Conservation (phyloP, 2,329 filamentous ascomycete species). For the Teratosphaeria destructans region DNA sequence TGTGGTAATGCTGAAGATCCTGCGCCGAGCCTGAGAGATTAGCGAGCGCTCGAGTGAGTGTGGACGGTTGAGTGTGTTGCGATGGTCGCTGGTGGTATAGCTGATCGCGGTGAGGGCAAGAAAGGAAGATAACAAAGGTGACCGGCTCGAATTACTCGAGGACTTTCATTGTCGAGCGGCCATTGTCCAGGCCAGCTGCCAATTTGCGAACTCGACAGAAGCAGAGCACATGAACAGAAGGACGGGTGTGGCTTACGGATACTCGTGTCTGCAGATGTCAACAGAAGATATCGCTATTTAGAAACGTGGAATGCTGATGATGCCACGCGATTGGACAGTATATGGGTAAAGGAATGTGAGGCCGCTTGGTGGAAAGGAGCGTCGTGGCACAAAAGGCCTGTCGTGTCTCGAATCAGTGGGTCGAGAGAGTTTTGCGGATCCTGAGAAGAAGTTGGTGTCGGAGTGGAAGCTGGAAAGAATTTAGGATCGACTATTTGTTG, state of each 20-base stretch:
- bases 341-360: not conserved
- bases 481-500: not conserved
- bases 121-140: not conserved
- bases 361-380: not conserved
- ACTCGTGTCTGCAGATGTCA: slow-evolving; percentile 1
- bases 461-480: not conserved
- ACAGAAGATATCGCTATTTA: slow-evolving; percentile 4
- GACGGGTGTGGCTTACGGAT: slow-evolving; percentile 1
- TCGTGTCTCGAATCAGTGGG: not conserved
- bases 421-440: slow-evolving; percentile 1
- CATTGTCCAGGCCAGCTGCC: slow-evolving; percentile 1
- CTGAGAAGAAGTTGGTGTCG: not conserved
- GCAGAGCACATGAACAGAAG: slow-evolving; percentile 3
- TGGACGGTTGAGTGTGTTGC: not conserved
- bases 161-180: not conserved
- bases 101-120: not conserved
- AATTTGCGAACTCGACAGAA: not conserved
- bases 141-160: not conserved
- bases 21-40: not conserved
- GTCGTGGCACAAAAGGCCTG: not conserved
- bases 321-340: slow-evolving; percentile 3
- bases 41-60: not conserved
- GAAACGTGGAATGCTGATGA: slow-evolving; percentile 11
- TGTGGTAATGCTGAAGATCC: not conserved
- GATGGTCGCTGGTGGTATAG: not conserved